Evolutionary conservation across 73 alveolate species (phyloP).

Genomic region (Paramecium sonneborni): DNA sequence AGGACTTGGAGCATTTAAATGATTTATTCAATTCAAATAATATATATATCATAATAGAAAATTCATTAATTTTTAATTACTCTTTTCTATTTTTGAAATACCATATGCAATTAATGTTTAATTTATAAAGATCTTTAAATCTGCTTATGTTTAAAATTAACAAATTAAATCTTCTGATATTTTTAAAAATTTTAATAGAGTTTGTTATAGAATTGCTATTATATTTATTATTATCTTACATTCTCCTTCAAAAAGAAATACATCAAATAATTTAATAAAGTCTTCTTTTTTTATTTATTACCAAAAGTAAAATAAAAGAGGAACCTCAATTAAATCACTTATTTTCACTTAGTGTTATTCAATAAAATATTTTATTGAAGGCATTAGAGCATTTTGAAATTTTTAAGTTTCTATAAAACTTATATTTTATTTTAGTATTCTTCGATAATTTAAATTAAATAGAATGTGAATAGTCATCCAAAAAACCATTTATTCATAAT

Average conservation of each 20-base stretch:
- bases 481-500: not conserved
- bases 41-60: not conserved
- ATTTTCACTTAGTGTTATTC: not conserved
- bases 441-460: not conserved
- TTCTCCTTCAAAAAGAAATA: not conserved
- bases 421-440: not conserved
- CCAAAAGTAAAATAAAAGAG: not conserved
- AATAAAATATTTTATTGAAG: not conserved
- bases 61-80: not conserved
- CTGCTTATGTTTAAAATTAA: not conserved
- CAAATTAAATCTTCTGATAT: not conserved
- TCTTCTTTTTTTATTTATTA: not conserved
- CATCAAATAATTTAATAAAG: not conserved
- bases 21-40: not conserved
- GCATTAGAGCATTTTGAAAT: not conserved
- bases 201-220: not conserved
- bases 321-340: not conserved
- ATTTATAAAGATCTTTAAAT: not conserved
- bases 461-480: conserved; percentile 15
- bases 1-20: conserved; percentile 71
- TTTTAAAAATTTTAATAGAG: not conserved
- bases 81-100: not conserved
- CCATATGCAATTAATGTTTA: conserved; percentile 23
- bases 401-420: not conserved
- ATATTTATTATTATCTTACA: not conserved